Base-by-base conservation (phyloP, 1,139 yeast species). In the Zhuliangozyma blackwelliae region DNA sequence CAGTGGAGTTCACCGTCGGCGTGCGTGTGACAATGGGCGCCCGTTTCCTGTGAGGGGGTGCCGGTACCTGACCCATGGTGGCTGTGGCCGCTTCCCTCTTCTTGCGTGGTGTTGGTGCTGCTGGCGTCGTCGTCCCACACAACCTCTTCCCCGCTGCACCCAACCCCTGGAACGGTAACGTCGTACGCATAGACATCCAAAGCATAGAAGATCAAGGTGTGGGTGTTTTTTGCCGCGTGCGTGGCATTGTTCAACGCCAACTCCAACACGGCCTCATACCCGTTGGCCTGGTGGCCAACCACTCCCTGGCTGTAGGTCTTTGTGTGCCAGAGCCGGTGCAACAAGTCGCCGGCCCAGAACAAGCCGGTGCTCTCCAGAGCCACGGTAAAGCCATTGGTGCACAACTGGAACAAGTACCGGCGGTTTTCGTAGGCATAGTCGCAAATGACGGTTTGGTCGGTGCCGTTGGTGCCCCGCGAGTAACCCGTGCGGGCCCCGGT, bases 381-480 rank as follows among this genome's bases (percentile, higher is more conserved):
- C 31, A 52, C 54, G 11, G 55, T 52, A 39, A 50, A 53, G 7
- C 58, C 54, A 38, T 38, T 32, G 16, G 53, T 34, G 38, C 56
- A 52, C 40, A 56, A 30, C 41, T 56, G 57, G 16, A 47, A 27
- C 25, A 54, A 47, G 33, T 35, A 47, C 10, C 34, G 27, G 39
- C 54, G 51, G 16, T 44, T 20, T 12, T 39, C 38, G 44, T 43
- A 55, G 26, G 59, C 50, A 8, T 44, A 40, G 31, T 52, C 55
- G 40, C 57, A 52, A 32, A 53, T 51, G 12, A 48, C 51, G 13
- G 48, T 63, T 43, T 63, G 63, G 34, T 60, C 55, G 3, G 60
- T 46, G 13, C 48, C 62, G 37, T 60, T 59, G 25, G 50, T 55
- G 34, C 68, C 63, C 51, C 66, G 55, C 59, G 59, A 54, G 36